Base-by-base conservation (phyloP, 352 stramenopile species). In the Phytophthora megakarya region DNA sequence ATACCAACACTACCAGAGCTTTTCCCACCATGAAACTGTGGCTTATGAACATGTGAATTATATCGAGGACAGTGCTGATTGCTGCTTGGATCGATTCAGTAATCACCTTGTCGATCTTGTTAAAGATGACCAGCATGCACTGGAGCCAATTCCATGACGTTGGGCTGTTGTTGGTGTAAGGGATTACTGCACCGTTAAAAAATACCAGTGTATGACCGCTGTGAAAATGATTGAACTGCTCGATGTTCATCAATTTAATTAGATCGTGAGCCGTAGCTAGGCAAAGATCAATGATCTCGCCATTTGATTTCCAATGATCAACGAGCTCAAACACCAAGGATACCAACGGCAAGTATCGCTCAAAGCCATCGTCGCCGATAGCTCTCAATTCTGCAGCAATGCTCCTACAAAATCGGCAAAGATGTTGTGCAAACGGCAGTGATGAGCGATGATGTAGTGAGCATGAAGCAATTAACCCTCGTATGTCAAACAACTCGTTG, bases 131-230 rank as follows among this genome's bases (percentile, higher is more conserved):
- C 28, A 61, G 18, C 10, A 63, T 16, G 38, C 43, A 55, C 47
- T 71, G 71, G 1, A 74, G 37, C 67, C 67, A 74, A 47, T 61
- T 61, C 67, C 54, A 71, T 5, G 50, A 46, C 26, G 28, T 59
- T 50, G 46, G 25, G 22, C 16, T 49, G n/a, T 48, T 66, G 16
- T 44, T 37, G 4, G 32, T 61, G 23, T 61, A 66, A 43, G 53
- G 47, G 7, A 45, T 22, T 38, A 61, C 33, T 3, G 46, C 39
- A 32, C 18, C 12, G 13, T 67, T 74, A 19, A 65, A 33, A n/a
- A 66, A 30, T 23, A 26, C 35, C 38, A 70, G n/a, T 19, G 43
- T 30, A 44, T 68, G 51, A 11, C 18, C 32, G 16, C 40, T 28
- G 16, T 16, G 42, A 11, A 40, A 26, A 39, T 13, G 12, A 6